Evolutionary conservation across 1,284 basidiomycete genomes (phyloP), one percentile per base, ranked within the genome.

Genomic region (Trametes sp.): DNA sequence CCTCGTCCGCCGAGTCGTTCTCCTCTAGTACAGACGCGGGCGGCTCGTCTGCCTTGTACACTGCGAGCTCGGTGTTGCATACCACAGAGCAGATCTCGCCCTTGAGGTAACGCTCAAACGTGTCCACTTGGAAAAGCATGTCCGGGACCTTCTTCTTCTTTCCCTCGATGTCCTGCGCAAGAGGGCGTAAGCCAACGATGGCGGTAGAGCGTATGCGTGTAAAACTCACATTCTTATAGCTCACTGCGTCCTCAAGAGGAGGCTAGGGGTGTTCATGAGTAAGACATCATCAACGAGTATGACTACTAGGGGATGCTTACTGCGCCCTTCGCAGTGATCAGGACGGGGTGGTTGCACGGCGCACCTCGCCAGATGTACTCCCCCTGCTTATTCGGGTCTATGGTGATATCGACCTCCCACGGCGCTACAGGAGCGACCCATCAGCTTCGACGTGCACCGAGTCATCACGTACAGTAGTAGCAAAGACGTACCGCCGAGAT

Each of bases 331-430:
- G 66, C 65, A 3, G 31, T 14, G 11, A 66, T 55, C 24, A 72
- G 56, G 19, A 66, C 36, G 2, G 69, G 72, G 6, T 53, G 11
- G 53, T 68, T 71, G 4, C 61, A 42, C 2, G 69, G 57, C 5
- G 54, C 45, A 6, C 57, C 36, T 19, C 45, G 21, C 48, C 62
- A 69, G 52, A 58, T 46, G 50, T 66, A 70, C 1, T 57, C 35
- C 2, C 62, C 61, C 13, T 67, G 44, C 44, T 65, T 52, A 33
- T 70, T 64, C n/a, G 38, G 21, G 23, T 63, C 60, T 35, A 70
- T 49, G 1, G 70, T 69, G 45, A 73, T 70, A 38, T 71, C 65
- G 6, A 74, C 66, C 8, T 64, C 59, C 72, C 72, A 73, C n/a
- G 54, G 58, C 21, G 64, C 67, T 69, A 54, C 19, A 54, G n/a